Percentiles rank a stretch among this genome's conserved stretches.
phyloP scores from a whole-genome alignment of 345 rosid species.

The Litchi chinensis region DNA sequence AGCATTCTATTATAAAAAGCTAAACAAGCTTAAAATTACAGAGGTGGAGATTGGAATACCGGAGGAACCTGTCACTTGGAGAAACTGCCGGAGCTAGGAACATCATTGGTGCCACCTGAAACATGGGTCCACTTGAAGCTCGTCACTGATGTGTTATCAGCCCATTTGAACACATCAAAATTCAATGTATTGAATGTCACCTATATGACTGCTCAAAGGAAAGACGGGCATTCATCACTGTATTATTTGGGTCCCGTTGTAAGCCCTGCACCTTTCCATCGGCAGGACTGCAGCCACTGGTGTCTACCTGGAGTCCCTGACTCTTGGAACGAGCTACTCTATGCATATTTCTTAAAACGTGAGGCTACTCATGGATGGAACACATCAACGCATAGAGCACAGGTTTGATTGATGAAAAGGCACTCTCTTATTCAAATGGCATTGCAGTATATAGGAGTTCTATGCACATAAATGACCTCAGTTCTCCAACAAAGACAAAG shows the following conservation, averaged over 20 bases:
- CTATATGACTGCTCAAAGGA: conserved; percentile 65
- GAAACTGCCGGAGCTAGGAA: conserved; percentile 70
- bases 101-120: conserved; percentile 46
- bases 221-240: conserved; percentile 82
- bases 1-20: conserved; percentile 1
- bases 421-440: conserved; percentile 20
- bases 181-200: conserved; percentile 68
- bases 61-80: conserved; percentile 90
- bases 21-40: conserved; percentile 27
- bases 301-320: conserved; percentile 97
- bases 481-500: not conserved
- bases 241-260: conserved; percentile 57
- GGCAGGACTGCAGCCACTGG: conserved; percentile 97
- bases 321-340: conserved; percentile 86
- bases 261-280: conserved; percentile 64
- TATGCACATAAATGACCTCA: conserved; percentile 22
- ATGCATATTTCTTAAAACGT: conserved; percentile 56
- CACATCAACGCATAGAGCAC: conserved; percentile 24
- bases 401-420: conserved; percentile 14
- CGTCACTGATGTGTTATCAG: conserved; percentile 45
- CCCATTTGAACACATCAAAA: conserved; percentile 36
- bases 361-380: conserved; percentile 30
- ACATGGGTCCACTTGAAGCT: conserved; percentile 51
- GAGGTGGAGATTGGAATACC: conserved; percentile 91
- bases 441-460: conserved; percentile 10